Conservation (phyloP, 2,329 filamentous ascomycete genomes). For the Neonectria magnoliae region DNA sequence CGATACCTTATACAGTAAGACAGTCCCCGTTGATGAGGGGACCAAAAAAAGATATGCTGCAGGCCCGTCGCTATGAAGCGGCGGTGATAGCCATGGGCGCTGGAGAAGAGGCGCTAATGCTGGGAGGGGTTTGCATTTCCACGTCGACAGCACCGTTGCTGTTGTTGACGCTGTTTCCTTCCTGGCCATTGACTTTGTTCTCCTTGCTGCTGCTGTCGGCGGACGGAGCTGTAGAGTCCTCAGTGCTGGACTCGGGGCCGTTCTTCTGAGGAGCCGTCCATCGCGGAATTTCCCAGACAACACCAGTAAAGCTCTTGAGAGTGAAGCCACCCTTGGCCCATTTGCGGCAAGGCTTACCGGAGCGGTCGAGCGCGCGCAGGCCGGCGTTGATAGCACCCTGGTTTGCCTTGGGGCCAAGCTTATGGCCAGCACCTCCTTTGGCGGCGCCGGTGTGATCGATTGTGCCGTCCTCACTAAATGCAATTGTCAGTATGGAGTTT, state of each 20-base stretch:
- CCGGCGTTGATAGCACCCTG: conserved; percentile 97
- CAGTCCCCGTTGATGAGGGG: conserved; percentile 19
- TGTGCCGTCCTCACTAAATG: conserved; percentile 68
- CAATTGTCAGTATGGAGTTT: conserved; percentile 43
- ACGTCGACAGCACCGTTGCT: conserved; percentile 58
- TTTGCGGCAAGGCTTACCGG: conserved; percentile 89
- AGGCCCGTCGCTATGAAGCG: conserved; percentile 48
- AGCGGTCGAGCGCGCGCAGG: conserved; percentile 90
- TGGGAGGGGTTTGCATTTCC: conserved; percentile 64
- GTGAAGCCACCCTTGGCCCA: conserved; percentile 87
- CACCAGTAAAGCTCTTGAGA: conserved; percentile 92
- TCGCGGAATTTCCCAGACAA: conserved; percentile 81
- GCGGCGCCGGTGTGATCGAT: conserved; percentile 65
- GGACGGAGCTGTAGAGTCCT: conserved; percentile 58
- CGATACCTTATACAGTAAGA: conserved; percentile 29
- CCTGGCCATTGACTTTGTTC: conserved; percentile 68
- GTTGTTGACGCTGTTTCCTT: conserved; percentile 59
- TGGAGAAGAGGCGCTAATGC: conserved; percentile 63
- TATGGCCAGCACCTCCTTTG: conserved; percentile 69
- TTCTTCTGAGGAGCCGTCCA: conserved; percentile 81
- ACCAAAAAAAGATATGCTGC: conserved; percentile 1
- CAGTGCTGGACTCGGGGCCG: conserved; percentile 56
- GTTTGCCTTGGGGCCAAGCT: conserved; percentile 95
- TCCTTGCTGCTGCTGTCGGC: conserved; percentile 69
- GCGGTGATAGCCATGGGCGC: conserved; percentile 59